Evolutionary conservation across 257 asterid genomes (phyloP), one percentile per base, ranked within the genome.

Genomic region (Plantago ovata): DNA sequence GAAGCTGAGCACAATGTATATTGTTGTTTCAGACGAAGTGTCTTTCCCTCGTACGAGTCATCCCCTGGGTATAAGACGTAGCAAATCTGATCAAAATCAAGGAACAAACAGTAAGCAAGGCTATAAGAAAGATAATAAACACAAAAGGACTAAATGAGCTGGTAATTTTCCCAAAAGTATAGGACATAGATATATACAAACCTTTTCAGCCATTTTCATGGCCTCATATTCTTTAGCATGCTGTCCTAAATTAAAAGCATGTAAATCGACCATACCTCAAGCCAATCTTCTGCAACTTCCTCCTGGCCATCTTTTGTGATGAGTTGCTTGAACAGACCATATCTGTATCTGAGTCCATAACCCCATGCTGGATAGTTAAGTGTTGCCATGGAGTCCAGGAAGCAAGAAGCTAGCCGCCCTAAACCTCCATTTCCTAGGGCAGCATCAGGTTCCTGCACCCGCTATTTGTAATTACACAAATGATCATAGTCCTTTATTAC

Each of bases 261-360:
- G 74, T 53, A 82, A 72, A 56, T 79, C 90, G 62, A 60, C 24
- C 41, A 41, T 44, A 75, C 83, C 79, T 82, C 90, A 28, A 83
- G 87, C 91, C 91, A 83, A 68, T 77, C 65, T 66, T 83, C 91
- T 24, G 91, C 84, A 66, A 79, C 83, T 61, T 83, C 91, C 65
- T 77, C 79, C 67, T 83, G 87, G 38, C 86, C 86, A 56, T 77
- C 81, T 63, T 80, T 75, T 45, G 85, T 80, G 63, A 83, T 77
- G 24, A 80, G 78, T 71, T 83, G 91, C 69, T 80, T 77, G 60
- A 83, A 83, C 39, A 79, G 73, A 7, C 91, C 91, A 68, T 79
- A 79, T 71, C 78, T 77, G 65, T 83, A 83, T 38, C 91, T 61
- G 38, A 83, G 81, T 8, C 91, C 91, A 58, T 83, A 83, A 38